These are phyloP conservation scores for Aphanomyces invadans DNA, from an alignment of 352 stramenopile genomes.

Conservation along the genomic window DNA sequence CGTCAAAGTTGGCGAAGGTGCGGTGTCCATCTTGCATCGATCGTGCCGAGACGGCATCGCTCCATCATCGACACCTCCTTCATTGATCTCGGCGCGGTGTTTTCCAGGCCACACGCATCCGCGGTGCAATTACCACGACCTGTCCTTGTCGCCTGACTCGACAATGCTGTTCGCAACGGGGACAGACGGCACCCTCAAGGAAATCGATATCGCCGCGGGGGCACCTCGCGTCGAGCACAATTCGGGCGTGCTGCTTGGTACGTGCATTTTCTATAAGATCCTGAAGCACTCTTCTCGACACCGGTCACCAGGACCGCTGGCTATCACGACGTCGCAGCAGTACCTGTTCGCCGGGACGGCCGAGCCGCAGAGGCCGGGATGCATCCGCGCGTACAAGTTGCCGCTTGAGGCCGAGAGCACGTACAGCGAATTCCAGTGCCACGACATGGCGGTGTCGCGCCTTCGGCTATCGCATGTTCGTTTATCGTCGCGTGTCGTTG, in stretches of 20 bases:
- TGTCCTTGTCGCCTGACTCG: slow-evolving; percentile 46
- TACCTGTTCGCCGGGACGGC: slow-evolving; percentile 83
- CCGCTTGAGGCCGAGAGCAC: slow-evolving; percentile 53
- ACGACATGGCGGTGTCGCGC: slow-evolving; percentile 65
- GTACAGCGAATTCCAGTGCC: slow-evolving; percentile 68
- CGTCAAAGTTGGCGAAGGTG: slow-evolving; percentile 63
- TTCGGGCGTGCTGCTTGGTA: slow-evolving; percentile 34
- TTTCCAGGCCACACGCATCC: slow-evolving; percentile 50
- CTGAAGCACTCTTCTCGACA: no score
- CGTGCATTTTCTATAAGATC: background rate
- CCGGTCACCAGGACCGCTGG: slow-evolving; percentile 83
- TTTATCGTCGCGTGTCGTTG: background rate
- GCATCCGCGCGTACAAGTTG: slow-evolving; percentile 61
- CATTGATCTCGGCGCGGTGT: background rate
- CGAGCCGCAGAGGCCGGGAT: slow-evolving; percentile 60
- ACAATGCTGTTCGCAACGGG: slow-evolving; percentile 83
- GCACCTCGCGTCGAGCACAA: slow-evolving; percentile 50
- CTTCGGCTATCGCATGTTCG: slow-evolving; percentile 47
- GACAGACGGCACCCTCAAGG: slow-evolving; percentile 85
- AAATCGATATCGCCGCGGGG: slow-evolving; percentile 75
- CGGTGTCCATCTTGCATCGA: no score
- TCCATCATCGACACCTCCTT: no score
- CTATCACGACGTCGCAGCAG: slow-evolving; percentile 77
- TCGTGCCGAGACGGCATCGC: no score
- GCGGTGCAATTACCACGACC: slow-evolving; percentile 63